phyloP scores from a whole-genome alignment of 2,329 filamentous ascomycete genomes.

The Emergomyces africanus region DNA sequence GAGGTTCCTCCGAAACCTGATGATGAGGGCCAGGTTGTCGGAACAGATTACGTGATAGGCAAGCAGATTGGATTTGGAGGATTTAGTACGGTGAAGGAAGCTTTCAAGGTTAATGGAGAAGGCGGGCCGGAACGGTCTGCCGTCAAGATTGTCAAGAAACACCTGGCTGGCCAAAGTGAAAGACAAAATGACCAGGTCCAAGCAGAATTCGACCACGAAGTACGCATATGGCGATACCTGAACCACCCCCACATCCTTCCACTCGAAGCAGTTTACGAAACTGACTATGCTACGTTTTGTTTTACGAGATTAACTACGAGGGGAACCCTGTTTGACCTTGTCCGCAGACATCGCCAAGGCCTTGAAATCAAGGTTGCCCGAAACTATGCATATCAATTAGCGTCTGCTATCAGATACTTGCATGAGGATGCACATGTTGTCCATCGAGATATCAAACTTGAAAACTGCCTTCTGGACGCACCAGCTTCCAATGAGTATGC shows the following conservation, averaged over 20 bases:
- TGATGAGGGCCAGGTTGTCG: constrained; percentile 55
- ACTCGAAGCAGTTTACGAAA: constrained; percentile 52
- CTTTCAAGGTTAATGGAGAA: constrained; percentile 47
- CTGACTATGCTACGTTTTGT: constrained; percentile 55
- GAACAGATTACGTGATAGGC: constrained; percentile 53
- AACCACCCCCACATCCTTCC: constrained; percentile 50
- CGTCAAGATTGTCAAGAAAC: constrained; percentile 55
- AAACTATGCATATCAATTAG: constrained; percentile 50
- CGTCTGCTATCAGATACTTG: constrained; percentile 51
- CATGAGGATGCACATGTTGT: constrained; percentile 55
- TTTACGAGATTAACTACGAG: constrained; percentile 52
- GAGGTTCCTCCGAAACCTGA: constrained; percentile 42
- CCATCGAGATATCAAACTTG: constrained; percentile 56
- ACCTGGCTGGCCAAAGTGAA: constrained; percentile 42
- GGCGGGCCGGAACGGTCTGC: constrained; percentile 42
- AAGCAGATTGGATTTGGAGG: constrained; percentile 53
- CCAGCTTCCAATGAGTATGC: constrained; percentile 34
- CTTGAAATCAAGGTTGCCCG: constrained; percentile 41
- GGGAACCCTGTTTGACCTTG: constrained; percentile 51
- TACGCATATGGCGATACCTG: constrained; percentile 54
- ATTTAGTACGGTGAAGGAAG: constrained; percentile 55
- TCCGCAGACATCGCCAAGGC: constrained; percentile 44
- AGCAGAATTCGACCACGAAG: constrained; percentile 56
- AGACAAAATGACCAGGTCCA: constrained; percentile 52
- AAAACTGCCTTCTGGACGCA: constrained; percentile 47